These are phyloP conservation scores for Coprinopsis strossmayeri DNA, from an alignment of 768 basidiomycete genomes.

Conservation along the genomic window DNA sequence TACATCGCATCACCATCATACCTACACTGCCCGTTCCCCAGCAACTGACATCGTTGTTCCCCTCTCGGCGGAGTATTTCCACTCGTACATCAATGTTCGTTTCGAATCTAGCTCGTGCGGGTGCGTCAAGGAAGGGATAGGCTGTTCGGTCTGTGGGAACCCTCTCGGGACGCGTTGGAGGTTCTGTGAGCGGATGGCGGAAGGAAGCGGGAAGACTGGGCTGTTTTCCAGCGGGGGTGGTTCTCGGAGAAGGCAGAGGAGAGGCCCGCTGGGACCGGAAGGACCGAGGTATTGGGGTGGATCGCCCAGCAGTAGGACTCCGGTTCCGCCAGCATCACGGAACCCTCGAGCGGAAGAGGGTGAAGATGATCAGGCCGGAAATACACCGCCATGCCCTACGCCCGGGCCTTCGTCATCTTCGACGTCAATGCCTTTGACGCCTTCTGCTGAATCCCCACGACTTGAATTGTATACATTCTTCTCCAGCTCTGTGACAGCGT, in stretches of 20 bases:
- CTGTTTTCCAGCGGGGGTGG: no score
- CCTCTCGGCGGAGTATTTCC: constrained; percentile 55
- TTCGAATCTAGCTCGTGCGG: constrained; percentile 55
- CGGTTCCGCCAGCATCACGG: not conserved
- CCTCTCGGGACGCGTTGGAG: constrained; percentile 24
- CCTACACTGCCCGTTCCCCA: constrained; percentile 43
- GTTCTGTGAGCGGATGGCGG: constrained; percentile 10
- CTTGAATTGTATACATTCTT: constrained; percentile 10
- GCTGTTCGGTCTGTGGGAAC: constrained; percentile 45
- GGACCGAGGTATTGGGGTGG: constrained; percentile 4
- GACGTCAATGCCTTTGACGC: not conserved
- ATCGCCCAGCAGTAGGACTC: not conserved
- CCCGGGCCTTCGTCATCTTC: not conserved
- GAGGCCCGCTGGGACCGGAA: not conserved
- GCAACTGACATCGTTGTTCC: constrained; percentile 50
- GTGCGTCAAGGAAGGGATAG: constrained; percentile 62
- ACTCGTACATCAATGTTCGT: constrained; percentile 38
- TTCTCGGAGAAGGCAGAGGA: not conserved
- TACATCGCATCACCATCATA: constrained; percentile 25
- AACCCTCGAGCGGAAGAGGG: not conserved
- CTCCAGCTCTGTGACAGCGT: constrained; percentile 4
- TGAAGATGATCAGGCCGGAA: no score
- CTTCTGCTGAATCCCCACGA: not conserved
- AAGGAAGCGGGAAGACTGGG: not conserved
- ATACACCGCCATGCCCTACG: not conserved